Evolutionary conservation across 2,329 filamentous ascomycete species (phyloP).

Genomic region (Trichoderma guizhouense): DNA sequence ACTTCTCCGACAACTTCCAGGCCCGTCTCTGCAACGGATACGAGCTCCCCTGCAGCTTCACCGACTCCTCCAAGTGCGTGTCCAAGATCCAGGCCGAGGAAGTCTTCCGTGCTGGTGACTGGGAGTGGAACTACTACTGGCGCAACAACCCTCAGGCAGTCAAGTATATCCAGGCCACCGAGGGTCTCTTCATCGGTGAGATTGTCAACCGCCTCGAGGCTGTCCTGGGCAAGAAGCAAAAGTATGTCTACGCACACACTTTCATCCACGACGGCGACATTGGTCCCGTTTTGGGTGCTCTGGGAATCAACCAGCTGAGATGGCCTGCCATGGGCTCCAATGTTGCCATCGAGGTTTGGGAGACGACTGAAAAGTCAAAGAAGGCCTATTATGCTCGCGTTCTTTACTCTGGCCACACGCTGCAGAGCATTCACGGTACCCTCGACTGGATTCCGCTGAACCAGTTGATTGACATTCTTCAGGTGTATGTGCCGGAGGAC

Average conservation of each 20-base stretch:
- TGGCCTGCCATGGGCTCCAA: conserved; percentile 15
- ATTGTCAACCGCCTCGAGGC: conserved; percentile 1
- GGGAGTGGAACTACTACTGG: conserved; percentile 16
- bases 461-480: conserved; percentile 5
- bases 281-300: conserved; percentile 3
- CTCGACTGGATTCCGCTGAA: conserved; percentile 2
- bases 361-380: not conserved
- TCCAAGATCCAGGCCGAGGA: conserved; percentile 1
- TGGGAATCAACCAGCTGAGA: conserved; percentile 10
- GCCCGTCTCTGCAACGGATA: conserved; percentile 9
- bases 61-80: not conserved
- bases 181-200: conserved; percentile 4
- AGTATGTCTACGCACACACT: conserved; percentile 5
- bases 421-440: conserved; percentile 7
- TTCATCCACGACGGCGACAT: conserved; percentile 7
- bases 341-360: conserved; percentile 7
- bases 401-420: conserved; percentile 5
- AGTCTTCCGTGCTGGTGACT: conserved; percentile 10
- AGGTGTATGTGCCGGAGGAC: conserved; percentile 7
- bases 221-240: not conserved
- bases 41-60: conserved; percentile 8
- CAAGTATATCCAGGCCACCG: conserved; percentile 6
- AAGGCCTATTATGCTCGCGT: conserved; percentile 7
- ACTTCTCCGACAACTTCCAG: conserved; percentile 17
- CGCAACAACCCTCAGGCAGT: not conserved